Evolutionary conservation across 2,329 filamentous ascomycete species (phyloP).

Genomic region (Apiospora hydei): DNA sequence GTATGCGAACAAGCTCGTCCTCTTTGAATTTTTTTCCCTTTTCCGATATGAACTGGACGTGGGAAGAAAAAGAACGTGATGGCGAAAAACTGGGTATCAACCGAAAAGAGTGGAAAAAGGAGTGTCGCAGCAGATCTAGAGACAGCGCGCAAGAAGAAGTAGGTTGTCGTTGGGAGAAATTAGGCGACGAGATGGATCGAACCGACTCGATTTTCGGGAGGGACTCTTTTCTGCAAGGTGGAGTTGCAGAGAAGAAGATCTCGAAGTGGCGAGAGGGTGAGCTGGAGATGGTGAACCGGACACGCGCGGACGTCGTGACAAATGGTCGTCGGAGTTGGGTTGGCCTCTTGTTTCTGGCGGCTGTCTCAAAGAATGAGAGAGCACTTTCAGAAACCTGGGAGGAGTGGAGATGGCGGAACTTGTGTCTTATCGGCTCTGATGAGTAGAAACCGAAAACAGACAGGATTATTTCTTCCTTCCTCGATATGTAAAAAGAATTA

Average conservation of each 20-base stretch:
- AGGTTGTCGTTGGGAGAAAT: neutral
- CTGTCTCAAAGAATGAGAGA: slow-evolving; percentile 23
- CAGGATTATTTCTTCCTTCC: slow-evolving; percentile 22
- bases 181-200: slow-evolving; percentile 9
- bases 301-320: slow-evolving; percentile 22
- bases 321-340: slow-evolving; percentile 17
- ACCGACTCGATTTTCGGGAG: neutral
- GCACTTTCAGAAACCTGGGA: slow-evolving; percentile 7
- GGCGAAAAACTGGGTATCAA: slow-evolving; percentile 22
- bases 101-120: slow-evolving; percentile 22
- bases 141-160: slow-evolving; percentile 17
- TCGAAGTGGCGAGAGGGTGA: slow-evolving; percentile 15
- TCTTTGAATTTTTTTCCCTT: neutral
- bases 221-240: slow-evolving; percentile 22
- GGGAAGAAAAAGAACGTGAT: slow-evolving; percentile 25
- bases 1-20: neutral
- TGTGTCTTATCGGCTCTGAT: slow-evolving; percentile 19
- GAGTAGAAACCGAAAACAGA: slow-evolving; percentile 22
- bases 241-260: slow-evolving; percentile 4
- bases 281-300: slow-evolving; percentile 1
- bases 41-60: neutral
- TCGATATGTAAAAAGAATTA: slow-evolving; percentile 13
- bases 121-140: slow-evolving; percentile 17
- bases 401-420: slow-evolving; percentile 17
- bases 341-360: slow-evolving; percentile 19